Evolutionary conservation across 495 filamentous ascomycete species (phyloP).

Genomic region (Aspergillus bridgeri): DNA sequence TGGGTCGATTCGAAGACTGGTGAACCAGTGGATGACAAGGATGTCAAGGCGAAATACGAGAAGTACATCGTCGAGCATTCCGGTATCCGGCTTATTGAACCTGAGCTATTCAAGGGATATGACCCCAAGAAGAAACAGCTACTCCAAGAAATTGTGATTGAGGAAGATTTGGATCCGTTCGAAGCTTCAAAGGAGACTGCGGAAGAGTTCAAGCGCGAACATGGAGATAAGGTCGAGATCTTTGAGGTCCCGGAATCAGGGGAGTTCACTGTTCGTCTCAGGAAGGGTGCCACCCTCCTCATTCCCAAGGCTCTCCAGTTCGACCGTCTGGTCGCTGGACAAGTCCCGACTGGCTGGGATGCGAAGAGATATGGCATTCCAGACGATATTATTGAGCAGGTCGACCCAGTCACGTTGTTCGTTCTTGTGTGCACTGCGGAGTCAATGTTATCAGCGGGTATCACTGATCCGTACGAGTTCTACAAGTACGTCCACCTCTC

Average conservation of each 20-base stretch:
- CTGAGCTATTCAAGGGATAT: conserved; percentile 94
- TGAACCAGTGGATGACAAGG: conserved; percentile 96
- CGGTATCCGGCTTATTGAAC: conserved; percentile 96
- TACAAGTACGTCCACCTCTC: conserved; percentile 99
- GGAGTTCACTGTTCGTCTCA: conserved; percentile 89
- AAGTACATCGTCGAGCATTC: conserved; percentile 94
- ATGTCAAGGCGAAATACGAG: conserved; percentile 94
- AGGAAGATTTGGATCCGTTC: conserved; percentile 95
- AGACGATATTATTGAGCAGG: conserved; percentile 95
- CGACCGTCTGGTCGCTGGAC: conserved; percentile 93
- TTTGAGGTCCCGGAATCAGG: conserved; percentile 94
- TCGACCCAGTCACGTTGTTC: conserved; percentile 92
- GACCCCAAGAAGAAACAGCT: conserved; percentile 98
- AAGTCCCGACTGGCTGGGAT: conserved; percentile 96
- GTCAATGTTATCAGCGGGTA: conserved; percentile 83
- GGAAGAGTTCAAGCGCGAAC: conserved; percentile 93
- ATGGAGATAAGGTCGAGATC: conserved; percentile 95
- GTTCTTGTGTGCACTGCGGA: conserved; percentile 93
- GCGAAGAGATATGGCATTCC: conserved; percentile 92
- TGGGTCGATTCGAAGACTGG: conserved; percentile 95
- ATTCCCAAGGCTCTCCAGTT: conserved; percentile 97
- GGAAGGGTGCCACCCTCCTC: conserved; percentile 88
- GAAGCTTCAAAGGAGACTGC: conserved; percentile 96
- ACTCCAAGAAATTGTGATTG: conserved; percentile 93
- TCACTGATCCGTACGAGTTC: conserved; percentile 99